A percentile compares a stretch with the other conserved stretches of the same genome.
phyloP scores from a whole-genome alignment of 495 filamentous ascomycete species.

The Penicillium bovifimosum region DNA sequence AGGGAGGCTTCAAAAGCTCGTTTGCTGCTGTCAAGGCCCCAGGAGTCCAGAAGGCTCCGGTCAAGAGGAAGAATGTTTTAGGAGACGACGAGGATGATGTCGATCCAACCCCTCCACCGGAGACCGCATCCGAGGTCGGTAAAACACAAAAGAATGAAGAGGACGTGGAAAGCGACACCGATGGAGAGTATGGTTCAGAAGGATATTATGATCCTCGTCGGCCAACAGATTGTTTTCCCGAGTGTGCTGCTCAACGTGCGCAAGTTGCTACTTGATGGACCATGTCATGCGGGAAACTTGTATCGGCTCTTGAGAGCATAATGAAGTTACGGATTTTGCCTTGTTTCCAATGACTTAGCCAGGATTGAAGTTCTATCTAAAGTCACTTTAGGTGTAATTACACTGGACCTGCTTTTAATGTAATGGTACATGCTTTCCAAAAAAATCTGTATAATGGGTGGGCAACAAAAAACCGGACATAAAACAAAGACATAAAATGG shows the following conservation, averaged over 20 bases:
- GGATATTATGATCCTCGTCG: conserved; percentile 48
- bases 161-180: conserved; percentile 39
- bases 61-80: conserved; percentile 37
- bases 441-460: conserved; percentile 18
- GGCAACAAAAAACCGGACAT: conserved; percentile 21
- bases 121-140: neutral
- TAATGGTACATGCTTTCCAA: conserved; percentile 41
- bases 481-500: conserved; percentile 22
- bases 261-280: conserved; percentile 5
- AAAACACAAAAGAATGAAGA: neutral
- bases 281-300: neutral
- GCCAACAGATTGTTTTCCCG: conserved; percentile 46
- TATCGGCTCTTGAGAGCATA: too few relatives aligned
- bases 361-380: conserved; percentile 1
- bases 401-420: conserved; percentile 15
- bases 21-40: conserved; percentile 46
- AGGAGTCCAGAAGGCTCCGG: conserved; percentile 22
- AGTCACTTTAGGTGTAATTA: conserved; percentile 10
- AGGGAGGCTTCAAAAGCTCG: conserved; percentile 59
- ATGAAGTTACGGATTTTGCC: neutral
- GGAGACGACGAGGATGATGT: conserved; percentile 41
- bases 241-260: conserved; percentile 28
- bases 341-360: neutral
- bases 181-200: conserved; percentile 40
- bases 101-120: conserved; percentile 1